Percentiles rank a stretch among this genome's conserved stretches.
Evolutionary conservation across 2,329 filamentous ascomycete species (phyloP).

Genomic region (Pseudomassariella vexata): DNA sequence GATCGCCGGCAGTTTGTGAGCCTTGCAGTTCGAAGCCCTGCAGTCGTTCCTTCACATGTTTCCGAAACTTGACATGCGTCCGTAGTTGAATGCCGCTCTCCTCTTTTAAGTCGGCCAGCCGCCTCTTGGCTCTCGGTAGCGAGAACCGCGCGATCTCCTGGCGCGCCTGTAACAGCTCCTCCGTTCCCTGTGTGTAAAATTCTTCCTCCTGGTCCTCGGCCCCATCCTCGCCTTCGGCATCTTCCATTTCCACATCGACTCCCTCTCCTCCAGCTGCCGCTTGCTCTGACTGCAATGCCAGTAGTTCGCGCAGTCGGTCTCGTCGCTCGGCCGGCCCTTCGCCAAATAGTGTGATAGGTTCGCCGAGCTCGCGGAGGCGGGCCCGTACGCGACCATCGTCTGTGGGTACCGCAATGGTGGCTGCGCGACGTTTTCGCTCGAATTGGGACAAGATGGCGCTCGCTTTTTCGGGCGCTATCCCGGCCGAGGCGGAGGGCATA

Average conservation of each 20-base stretch:
- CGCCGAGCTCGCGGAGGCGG: constrained; percentile 77
- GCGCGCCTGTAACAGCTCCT: constrained; percentile 68
- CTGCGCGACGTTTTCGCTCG: constrained; percentile 82
- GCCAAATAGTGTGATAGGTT: constrained; percentile 91
- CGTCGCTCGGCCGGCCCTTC: constrained; percentile 81
- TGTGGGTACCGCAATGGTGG: constrained; percentile 85
- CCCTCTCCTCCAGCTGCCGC: constrained; percentile 39
- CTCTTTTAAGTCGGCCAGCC: constrained; percentile 69
- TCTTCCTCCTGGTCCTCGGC: constrained; percentile 80
- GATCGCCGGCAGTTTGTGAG: constrained; percentile 85
- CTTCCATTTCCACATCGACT: constrained; percentile 57
- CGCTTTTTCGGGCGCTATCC: constrained; percentile 72
- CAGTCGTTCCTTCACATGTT: constrained; percentile 77
- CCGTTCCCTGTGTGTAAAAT: constrained; percentile 83
- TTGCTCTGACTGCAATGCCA: constrained; percentile 68
- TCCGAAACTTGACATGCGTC: constrained; percentile 88
- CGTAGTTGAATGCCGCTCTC: constrained; percentile 80
- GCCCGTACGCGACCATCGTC: constrained; percentile 83
- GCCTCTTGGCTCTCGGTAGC: constrained; percentile 71
- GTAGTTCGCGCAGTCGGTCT: constrained; percentile 76
- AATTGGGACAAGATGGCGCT: constrained; percentile 84
- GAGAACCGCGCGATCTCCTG: constrained; percentile 78
- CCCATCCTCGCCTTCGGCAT: constrained; percentile 51
- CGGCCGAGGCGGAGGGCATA: constrained; percentile 58
- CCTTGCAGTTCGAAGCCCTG: constrained; percentile 85